Conservation (phyloP, 192 early-diverging fungal genomes). For the Dissophora ornata region DNA sequence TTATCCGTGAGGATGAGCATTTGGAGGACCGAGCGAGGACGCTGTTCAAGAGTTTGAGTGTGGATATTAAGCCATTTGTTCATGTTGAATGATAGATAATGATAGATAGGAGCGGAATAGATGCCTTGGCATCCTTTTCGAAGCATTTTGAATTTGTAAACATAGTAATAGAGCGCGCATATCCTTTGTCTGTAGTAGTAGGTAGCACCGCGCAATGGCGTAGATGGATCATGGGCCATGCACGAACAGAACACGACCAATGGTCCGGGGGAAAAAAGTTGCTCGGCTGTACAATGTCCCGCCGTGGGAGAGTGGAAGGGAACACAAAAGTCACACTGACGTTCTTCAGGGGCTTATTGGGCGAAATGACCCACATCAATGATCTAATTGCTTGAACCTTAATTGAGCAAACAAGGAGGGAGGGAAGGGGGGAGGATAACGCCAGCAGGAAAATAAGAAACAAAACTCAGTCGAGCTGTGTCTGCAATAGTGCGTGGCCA, state of each 20-base stretch:
- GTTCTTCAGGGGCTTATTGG: not conserved
- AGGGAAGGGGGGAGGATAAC: not conserved
- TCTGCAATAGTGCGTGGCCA: no score
- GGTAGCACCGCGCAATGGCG: no score
- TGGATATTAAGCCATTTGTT: constrained; percentile 25
- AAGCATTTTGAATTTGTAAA: not conserved
- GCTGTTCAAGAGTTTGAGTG: constrained; percentile 57
- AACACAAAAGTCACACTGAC: not conserved
- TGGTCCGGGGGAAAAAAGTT: not conserved
- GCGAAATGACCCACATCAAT: not conserved
- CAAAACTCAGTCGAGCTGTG: no score
- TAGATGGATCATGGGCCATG: no score
- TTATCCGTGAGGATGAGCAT: constrained; percentile 57
- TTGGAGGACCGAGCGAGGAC: constrained; percentile 53
- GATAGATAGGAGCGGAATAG: no score
- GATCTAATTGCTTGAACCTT: not conserved
- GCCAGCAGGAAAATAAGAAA: not conserved
- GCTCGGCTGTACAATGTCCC: not conserved
- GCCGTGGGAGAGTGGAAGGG: not conserved
- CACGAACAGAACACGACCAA: no score
- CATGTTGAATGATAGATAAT: constrained; percentile 42
- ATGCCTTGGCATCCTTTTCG: not conserved
- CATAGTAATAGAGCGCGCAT: no score
- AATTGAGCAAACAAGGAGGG: not conserved
- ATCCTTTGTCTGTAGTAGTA: no score